Evolutionary conservation across 257 asterid genomes (phyloP), one percentile per base, ranked within the genome.

Genomic region (Prunella vulgaris): DNA sequence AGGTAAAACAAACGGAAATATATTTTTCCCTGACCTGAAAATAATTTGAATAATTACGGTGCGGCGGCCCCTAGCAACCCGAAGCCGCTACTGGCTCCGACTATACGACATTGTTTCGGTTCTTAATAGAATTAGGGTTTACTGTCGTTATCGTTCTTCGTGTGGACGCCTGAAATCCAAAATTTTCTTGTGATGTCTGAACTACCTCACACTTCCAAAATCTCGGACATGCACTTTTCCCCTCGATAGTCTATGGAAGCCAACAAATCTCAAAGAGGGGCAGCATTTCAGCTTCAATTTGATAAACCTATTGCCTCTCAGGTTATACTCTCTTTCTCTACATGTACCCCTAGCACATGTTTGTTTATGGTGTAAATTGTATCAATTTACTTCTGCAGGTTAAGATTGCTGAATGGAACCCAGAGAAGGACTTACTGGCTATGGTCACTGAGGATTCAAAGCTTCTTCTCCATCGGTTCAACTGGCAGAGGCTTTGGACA

Each of bases 401-500:
- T 25, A 91, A 89, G 74, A 72, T 91, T 64, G 97, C 99, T 51
- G 97, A 89, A 86, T 94, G 99, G 99, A 94, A 91, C 78, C 97
- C 97, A 44, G 99, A 91, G 67, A 94, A 94, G 79, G 97, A 94
- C 82, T 80, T 94, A 63, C 85, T 91, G 17, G 97, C 97, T 42
- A 89, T 94, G 93, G 99, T 91, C 22, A 89, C 97, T 0, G 92
- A 87, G 60, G 99, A 90, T 69, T 87, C 96, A 0, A 88, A 91
- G 86, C 87, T 93, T 61, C 84, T 90, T 69, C 96, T 93, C 66
- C 99, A 93, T 77, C 97, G 99, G 56, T 94, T 94, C 84, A 91
- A 94, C 67, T 94, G 99, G 99, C 99, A 94, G 90, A 86, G 95
- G 70, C 95, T 94, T 5, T 94, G 97, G 97, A 86, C 93, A 69